phyloP scores from a whole-genome alignment of 139 green algal species.

The Chlorella vulgaris region DNA sequence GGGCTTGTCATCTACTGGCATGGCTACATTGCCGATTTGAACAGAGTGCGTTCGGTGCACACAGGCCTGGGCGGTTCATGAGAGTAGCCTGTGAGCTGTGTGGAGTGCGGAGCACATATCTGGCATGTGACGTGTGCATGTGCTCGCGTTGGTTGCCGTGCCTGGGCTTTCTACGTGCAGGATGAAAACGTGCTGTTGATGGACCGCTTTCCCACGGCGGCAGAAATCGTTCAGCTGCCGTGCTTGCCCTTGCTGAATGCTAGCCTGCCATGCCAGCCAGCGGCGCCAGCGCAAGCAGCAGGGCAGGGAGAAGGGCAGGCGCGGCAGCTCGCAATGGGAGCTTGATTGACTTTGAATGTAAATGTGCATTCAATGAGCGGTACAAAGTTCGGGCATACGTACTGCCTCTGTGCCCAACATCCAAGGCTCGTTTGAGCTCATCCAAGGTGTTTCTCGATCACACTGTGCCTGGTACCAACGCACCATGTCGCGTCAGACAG shows the following conservation, averaged over 20 bases:
- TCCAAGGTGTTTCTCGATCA: too few species aligned
- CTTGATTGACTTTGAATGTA: too few species aligned
- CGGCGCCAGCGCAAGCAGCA: not conserved
- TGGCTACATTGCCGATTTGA: constrained; percentile 74
- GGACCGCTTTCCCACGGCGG: constrained; percentile 56
- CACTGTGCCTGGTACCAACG: not conserved
- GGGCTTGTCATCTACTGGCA: constrained; percentile 95
- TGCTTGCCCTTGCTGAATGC: constrained; percentile 25
- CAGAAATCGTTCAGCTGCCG: constrained; percentile 54
- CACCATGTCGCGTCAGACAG: not conserved
- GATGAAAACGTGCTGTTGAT: constrained; percentile 56
- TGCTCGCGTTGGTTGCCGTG: not conserved
- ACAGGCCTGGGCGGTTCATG: not conserved
- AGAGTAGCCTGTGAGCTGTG: too few species aligned
- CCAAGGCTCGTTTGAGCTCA: not conserved
- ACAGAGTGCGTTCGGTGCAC: not conserved
- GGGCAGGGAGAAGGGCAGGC: not conserved
- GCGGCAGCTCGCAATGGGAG: not conserved
- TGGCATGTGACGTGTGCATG: not conserved
- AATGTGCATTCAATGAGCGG: too few species aligned
- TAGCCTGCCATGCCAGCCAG: not conserved
- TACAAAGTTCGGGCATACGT: not conserved
- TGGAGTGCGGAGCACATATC: too few species aligned
- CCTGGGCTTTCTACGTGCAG: not conserved
- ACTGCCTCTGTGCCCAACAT: not conserved